Base-by-base conservation (phyloP, 495 filamentous ascomycete species). In the Xanthoparmelia taractica region DNA sequence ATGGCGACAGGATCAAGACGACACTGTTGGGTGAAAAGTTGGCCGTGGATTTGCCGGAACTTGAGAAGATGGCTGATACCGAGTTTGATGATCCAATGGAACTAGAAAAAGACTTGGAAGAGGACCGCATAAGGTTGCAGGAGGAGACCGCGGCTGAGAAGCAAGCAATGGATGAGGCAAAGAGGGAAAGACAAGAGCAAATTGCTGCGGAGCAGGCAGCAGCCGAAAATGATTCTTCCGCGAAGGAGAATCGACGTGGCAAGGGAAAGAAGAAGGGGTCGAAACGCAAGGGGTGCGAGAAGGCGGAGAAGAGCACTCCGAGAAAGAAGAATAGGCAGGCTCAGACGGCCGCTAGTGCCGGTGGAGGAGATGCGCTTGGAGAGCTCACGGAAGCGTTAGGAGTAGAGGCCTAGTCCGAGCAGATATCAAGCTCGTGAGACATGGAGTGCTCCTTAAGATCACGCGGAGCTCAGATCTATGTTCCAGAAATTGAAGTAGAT, bases 51-150 rank as follows among this genome's bases (percentile, higher is more conserved):
- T 79, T 92, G 57, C 80, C 82, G 2, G 81, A 85, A 58, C 92
- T 86, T 71, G 81, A 87, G 54, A 74, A 80, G 45, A 75, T 86
- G 73, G 83, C 87, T 29, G 81, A 83, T 52, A 76, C 79, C 27
- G 75, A 77, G 17, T 80, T 78, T 47, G 78, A 79, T 62, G 79
- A 82, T 64, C 76, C 85, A 68, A 77, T 78, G 74, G 70, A 82
- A 61, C 71, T 85, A 66, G 73, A 83, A 64, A 78, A 83, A 66
- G 82, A 83, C 68, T 83, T 96, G 59, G 81, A 90, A 55, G 85
- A 85, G n/a, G 88, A 91, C 68, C 84, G 86, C 67, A 80, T 81
- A 66, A 73, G 74, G 55, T 80, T 87, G 34, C 84, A 87, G 63
- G 82, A 84, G 40, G 84, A 88, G 67, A 84, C 88, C 61, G 82